A percentile compares a stretch with the other conserved stretches of the same genome.
phyloP scores from a whole-genome alignment of 345 rosid species.

The Salix exigua region DNA sequence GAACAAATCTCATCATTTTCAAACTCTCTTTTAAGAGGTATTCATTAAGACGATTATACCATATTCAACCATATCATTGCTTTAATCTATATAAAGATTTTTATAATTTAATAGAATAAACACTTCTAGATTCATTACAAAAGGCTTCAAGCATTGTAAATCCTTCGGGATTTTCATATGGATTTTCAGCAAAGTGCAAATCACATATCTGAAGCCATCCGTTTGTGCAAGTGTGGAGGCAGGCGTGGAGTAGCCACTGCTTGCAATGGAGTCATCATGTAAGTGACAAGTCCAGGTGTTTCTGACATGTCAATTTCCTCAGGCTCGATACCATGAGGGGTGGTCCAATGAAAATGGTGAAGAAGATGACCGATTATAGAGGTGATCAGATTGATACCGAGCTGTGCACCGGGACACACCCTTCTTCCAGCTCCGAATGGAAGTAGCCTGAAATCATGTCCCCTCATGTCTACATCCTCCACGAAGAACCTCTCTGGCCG shows the following conservation, averaged over 20 bases:
- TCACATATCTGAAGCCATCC: conserved; percentile 15
- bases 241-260: conserved; percentile 15
- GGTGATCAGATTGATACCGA: conserved; percentile 22
- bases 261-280: conserved; percentile 22
- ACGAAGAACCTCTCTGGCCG: conserved; percentile 78
- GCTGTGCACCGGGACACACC: conserved; percentile 24
- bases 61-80: no score
- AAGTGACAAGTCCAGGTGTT: conserved; percentile 23
- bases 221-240: conserved; percentile 13
- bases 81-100: no score
- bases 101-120: no score
- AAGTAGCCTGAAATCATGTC: conserved; percentile 55
- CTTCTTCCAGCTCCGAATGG: conserved; percentile 31
- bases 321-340: conserved; percentile 10
- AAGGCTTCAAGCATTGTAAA: no score
- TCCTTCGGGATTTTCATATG: no score
- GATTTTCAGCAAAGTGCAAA: not conserved
- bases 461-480: conserved; percentile 86
- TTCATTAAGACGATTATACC: no score
- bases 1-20: no score
- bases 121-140: no score
- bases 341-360: conserved; percentile 22
- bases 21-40: no score
- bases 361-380: conserved; percentile 23
- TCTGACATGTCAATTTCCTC: conserved; percentile 26